Conservation (phyloP, 257 asterid genomes). For the Forsythia viridissima region DNA sequence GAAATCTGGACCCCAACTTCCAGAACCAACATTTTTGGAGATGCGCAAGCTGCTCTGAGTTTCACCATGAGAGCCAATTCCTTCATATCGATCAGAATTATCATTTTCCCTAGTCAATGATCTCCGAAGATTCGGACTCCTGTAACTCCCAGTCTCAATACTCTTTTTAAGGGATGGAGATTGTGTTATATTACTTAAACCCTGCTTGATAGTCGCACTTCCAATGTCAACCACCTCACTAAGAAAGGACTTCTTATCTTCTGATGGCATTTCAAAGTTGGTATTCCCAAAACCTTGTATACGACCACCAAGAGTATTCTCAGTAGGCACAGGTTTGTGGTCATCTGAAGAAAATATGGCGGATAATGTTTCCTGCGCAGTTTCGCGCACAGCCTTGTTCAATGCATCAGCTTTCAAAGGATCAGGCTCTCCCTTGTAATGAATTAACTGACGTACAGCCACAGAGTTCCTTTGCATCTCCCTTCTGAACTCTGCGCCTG, state of each 20-base stretch:
- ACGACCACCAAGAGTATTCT: slow-evolving; percentile 76
- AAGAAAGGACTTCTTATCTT: slow-evolving; percentile 82
- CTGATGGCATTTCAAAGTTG: slow-evolving; percentile 69
- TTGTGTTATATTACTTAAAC: slow-evolving; percentile 74
- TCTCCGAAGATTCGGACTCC: slow-evolving; percentile 80
- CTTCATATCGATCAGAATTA: slow-evolving; percentile 61
- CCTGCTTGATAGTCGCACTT: slow-evolving; percentile 88
- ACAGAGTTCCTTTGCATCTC: slow-evolving; percentile 98
- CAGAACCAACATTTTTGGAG: slow-evolving; percentile 63
- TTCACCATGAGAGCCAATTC: slow-evolving; percentile 46
- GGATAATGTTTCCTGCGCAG: slow-evolving; percentile 93
- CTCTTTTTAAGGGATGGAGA: slow-evolving; percentile 72
- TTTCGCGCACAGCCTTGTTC: slow-evolving; percentile 95
- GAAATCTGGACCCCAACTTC: slow-evolving; percentile 65
- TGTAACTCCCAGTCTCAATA: slow-evolving; percentile 73
- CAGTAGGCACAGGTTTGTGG: slow-evolving; percentile 59
- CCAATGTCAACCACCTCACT: slow-evolving; percentile 94
- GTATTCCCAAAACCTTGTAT: slow-evolving; percentile 95
- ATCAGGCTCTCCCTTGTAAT: slow-evolving; percentile 92
- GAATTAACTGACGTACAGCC: slow-evolving; percentile 84
- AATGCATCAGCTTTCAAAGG: slow-evolving; percentile 92
- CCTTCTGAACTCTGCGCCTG: slow-evolving; percentile 91
- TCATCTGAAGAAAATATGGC: slow-evolving; percentile 84
- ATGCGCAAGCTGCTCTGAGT: slow-evolving; percentile 49
- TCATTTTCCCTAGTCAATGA: slow-evolving; percentile 77